Conservation (phyloP, 1,139 yeast species). For the Geotrichum cucujoidarum region DNA sequence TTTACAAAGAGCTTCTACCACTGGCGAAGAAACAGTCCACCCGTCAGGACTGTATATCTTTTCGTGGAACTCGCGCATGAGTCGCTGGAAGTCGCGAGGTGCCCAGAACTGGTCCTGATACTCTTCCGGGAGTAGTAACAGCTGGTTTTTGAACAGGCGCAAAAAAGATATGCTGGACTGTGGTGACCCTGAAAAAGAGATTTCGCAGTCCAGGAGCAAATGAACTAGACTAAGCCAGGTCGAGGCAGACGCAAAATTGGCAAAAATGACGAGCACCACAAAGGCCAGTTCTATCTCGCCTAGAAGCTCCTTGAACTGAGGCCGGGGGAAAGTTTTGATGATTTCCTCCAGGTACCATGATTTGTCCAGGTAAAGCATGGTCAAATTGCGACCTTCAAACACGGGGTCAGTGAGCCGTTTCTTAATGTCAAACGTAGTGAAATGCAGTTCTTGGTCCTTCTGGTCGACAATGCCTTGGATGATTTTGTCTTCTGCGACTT, state of each 20-base stretch:
- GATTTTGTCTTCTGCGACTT: constrained; percentile 30
- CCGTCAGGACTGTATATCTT: constrained; percentile 11
- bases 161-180: constrained; percentile 31
- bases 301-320: constrained; percentile 27
- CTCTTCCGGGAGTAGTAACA: constrained; percentile 39
- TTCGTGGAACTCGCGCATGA: constrained; percentile 22
- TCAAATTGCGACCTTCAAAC: constrained; percentile 35
- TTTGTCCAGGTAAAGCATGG: constrained; percentile 43
- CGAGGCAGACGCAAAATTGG: constrained; percentile 44
- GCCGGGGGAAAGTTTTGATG: constrained; percentile 18
- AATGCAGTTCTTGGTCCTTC: constrained; percentile 33
- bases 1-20: background rate
- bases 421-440: constrained; percentile 38
- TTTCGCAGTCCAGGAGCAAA: constrained; percentile 34
- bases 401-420: constrained; percentile 35
- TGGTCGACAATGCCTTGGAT: constrained; percentile 36
- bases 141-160: constrained; percentile 32
- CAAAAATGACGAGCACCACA: constrained; percentile 39
- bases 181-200: constrained; percentile 21
- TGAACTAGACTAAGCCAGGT: constrained; percentile 44
- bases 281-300: constrained; percentile 44
- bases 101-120: constrained; percentile 38
- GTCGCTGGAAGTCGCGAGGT: constrained; percentile 21
- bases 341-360: constrained; percentile 42
- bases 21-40: constrained; percentile 1